Evolutionary conservation across 495 filamentous ascomycete genomes (phyloP).

Genomic region (Viridothelium virens): DNA sequence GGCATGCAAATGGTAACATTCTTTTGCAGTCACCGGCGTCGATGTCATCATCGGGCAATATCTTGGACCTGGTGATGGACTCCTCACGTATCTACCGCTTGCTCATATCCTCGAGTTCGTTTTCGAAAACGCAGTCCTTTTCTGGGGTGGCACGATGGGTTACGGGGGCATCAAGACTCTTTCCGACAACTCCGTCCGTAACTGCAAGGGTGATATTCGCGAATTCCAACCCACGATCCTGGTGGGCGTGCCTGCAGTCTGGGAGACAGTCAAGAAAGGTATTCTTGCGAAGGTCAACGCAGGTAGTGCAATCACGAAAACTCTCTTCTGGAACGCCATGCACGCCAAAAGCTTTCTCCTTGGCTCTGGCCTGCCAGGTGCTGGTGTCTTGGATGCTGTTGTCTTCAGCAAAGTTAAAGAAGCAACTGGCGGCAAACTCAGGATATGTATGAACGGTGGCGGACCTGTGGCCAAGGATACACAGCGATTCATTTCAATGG

Average conservation of each 20-base stretch:
- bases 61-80: slow-evolving; percentile 74
- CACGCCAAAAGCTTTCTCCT: slow-evolving; percentile 75
- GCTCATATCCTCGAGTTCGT: slow-evolving; percentile 97
- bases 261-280: slow-evolving; percentile 97
- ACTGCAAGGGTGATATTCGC: slow-evolving; percentile 91
- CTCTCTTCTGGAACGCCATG: slow-evolving; percentile 89
- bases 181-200: slow-evolving; percentile 80
- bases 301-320: slow-evolving; percentile 61
- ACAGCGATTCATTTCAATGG: slow-evolving; percentile 39
- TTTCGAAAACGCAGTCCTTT: slow-evolving; percentile 86
- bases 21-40: slow-evolving; percentile 67
- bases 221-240: slow-evolving; percentile 88
- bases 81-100: slow-evolving; percentile 87
- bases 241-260: slow-evolving; percentile 92
- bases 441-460: slow-evolving; percentile 40
- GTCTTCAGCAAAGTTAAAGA: slow-evolving; percentile 42
- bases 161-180: slow-evolving; percentile 93
- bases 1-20: slow-evolving; percentile 15
- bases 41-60: slow-evolving; percentile 76
- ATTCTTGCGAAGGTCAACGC: slow-evolving; percentile 80
- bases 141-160: slow-evolving; percentile 95
- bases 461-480: slow-evolving; percentile 40
- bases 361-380: slow-evolving; percentile 65
- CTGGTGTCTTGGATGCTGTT: slow-evolving; percentile 40
- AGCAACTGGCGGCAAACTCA: slow-evolving; percentile 35